Base-by-base conservation (phyloP, 2,329 filamentous ascomycete genomes). In the Aspergillus caelatus region DNA sequence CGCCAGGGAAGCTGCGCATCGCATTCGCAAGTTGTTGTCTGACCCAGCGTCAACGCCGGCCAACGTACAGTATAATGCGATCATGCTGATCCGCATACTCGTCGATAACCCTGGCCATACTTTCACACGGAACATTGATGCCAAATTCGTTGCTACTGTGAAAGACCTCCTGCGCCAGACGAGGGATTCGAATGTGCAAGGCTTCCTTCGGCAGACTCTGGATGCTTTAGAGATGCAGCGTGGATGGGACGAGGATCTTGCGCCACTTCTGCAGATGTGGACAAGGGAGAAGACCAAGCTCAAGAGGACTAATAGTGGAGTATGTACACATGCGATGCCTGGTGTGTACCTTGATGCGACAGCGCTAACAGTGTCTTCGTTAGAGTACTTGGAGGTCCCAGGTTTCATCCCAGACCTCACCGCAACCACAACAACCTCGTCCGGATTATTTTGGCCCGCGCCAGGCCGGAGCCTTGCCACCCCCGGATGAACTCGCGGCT, bases 51-150 rank as follows among this genome's bases (percentile, higher is more conserved):
- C 79, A 68, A 75, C 75, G 39, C 79, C 83, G 52, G 88, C 92
- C 11, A 88, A 91, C 71, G 88, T 89, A 70, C 94, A 98, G 78
- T 98, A 97, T 84, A 97, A 98, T 80, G 91, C 93, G 67, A 89
- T 98, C 73, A 98, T 98, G 95, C 86, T 99, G 61, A 84, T 96
- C 70, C 90, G 94, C 65, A 99, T 99, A 73, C 83, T 99, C 68
- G 85, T 89, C 70, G 94, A 98, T 77, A 97, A 99, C 76, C 95
- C 95, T 0, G 94, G 94, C 34, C 85, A 86, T 59, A 93, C 89
- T 1, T 99, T 99, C 74, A 97, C 94, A n/a, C 87, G 91, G 69
- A 94, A 96, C 76, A 79, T 98, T 48, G 94, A 97, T 78, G 85
- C 89, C 73, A 92, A 92, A 72, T 98, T 97, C 74, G 87, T 91